Evolutionary conservation across 2,329 filamentous ascomycete species (phyloP).

Genomic region (Harringtonia lauricola): DNA sequence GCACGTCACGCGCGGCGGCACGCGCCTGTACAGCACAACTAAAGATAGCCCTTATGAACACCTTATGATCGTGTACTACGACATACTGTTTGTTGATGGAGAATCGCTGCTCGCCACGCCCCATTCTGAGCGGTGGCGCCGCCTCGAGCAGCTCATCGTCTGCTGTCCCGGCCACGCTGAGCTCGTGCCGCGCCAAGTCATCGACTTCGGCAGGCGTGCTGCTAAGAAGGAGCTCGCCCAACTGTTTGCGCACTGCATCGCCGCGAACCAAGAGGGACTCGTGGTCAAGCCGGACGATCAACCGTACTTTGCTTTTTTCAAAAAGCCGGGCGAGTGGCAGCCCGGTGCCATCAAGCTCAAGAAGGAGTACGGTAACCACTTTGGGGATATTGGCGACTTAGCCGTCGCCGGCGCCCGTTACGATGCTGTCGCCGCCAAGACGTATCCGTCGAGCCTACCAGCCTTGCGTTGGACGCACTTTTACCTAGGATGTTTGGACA

Average conservation of each 20-base stretch:
- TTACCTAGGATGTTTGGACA: constrained; percentile 59
- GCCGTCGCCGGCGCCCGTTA: constrained; percentile 69
- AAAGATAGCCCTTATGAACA: no score
- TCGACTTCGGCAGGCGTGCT: constrained; percentile 50
- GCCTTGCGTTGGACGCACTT: constrained; percentile 68
- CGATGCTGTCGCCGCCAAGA: constrained; percentile 49
- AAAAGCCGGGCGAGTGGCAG: constrained; percentile 40
- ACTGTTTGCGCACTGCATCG: constrained; percentile 57
- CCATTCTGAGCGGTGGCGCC: constrained; percentile 48
- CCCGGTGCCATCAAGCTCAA: constrained; percentile 69
- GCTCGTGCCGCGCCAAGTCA: no score
- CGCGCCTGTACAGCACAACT: no score
- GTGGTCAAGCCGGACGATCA: no score
- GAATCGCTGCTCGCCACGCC: constrained; percentile 37
- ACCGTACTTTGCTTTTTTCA: no score
- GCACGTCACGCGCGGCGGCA: no score
- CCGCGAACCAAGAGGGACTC: constrained; percentile 61
- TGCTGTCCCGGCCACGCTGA: no score
- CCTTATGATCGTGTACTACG: constrained; percentile 52
- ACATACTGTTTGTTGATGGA: constrained; percentile 42
- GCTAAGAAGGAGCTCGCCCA: constrained; percentile 45
- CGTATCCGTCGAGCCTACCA: constrained; percentile 31
- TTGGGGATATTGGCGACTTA: constrained; percentile 72
- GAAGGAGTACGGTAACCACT: constrained; percentile 68
- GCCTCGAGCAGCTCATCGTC: constrained; percentile 44